Evolutionary conservation across 441 rosid genomes (phyloP), one percentile per base, ranked within the genome.

Genomic region (Pelargonium myrrhifolium): DNA sequence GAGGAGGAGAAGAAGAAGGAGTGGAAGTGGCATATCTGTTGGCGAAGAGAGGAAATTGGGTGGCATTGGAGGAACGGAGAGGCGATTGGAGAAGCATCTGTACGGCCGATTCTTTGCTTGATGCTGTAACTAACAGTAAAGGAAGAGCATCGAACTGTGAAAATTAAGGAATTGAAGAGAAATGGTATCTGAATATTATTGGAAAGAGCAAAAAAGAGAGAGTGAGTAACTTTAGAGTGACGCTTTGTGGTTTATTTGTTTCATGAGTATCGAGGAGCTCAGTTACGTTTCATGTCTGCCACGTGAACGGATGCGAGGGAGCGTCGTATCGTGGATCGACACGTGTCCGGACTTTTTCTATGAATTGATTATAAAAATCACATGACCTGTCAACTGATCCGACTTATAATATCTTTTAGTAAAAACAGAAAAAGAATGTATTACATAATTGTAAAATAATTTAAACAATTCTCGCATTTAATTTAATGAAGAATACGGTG

Each of bases 301-400:
- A 87, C 92, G 93, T 89, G 93, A 85, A 81, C 72, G 83, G 83
- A 69, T 12, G 69, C 45, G 22, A 65, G 18, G 40, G 39, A 65
- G 51, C 53, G 6, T 49, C 51, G 20, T 51, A 68, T 60, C 63
- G 53, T 39, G 68, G 24, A 7, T 26, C 9, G 58, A 75, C 84
- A 71, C 84, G 77, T 77, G 73, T 75, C 7, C 12, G 22, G 12
- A 42, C 2, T 47, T 59, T n/a, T 58, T 65, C 47, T 17, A 4
- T 15, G 3, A 49, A 49, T 68, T 28, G 9, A 20, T 42, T 64
- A 53, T 0, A 64, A 20, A 55, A 3, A 55, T 55, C 60, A 45
- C 51, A 45, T 45, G 51, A 9, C 11, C 4, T 43, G 49, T 43
- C 49, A 3, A 43, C 49, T 14, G 49, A 43, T 43, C 14, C 49